These are phyloP conservation scores for Pugionium dolabratum DNA, from an alignment of 345 rosid species.

Conservation along the genomic window DNA sequence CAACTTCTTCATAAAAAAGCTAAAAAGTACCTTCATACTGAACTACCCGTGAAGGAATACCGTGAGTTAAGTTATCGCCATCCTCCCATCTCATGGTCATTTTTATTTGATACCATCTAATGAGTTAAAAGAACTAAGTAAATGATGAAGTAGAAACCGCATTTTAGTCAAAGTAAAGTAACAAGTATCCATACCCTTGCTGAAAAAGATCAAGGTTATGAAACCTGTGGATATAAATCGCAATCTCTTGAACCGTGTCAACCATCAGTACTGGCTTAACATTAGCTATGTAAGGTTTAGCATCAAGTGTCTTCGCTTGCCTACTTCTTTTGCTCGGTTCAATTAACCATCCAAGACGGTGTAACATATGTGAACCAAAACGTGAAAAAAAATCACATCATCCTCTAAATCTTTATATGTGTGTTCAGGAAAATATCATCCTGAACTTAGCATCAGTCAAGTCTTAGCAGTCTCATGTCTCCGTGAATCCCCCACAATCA, in stretches of 20 bases:
- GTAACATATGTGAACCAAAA: constrained; percentile 45
- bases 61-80: constrained; percentile 46
- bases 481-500: too few relatives aligned
- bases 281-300: constrained; percentile 48
- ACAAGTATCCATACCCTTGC: constrained; percentile 61
- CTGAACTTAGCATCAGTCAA: constrained; percentile 16
- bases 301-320: constrained; percentile 54
- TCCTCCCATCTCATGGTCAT: constrained; percentile 88
- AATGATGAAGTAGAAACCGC: not conserved
- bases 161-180: not conserved
- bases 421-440: constrained; percentile 26
- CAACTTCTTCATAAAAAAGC: not conserved
- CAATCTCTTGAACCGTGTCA: constrained; percentile 82
- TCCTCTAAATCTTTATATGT: constrained; percentile 28
- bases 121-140: not conserved
- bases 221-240: constrained; percentile 55
- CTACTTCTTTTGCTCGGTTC: constrained; percentile 49
- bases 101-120: constrained; percentile 94
- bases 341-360: constrained; percentile 59
- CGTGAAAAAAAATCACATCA: constrained; percentile 38
- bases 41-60: constrained; percentile 82
- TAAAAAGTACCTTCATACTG: constrained; percentile 82
- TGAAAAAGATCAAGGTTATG: constrained; percentile 62
- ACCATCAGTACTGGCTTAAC: constrained; percentile 62
- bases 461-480: constrained; percentile 15